Base-by-base conservation (phyloP, 371 early-diverging fungal species). In the Capillidium rhysosporum region DNA sequence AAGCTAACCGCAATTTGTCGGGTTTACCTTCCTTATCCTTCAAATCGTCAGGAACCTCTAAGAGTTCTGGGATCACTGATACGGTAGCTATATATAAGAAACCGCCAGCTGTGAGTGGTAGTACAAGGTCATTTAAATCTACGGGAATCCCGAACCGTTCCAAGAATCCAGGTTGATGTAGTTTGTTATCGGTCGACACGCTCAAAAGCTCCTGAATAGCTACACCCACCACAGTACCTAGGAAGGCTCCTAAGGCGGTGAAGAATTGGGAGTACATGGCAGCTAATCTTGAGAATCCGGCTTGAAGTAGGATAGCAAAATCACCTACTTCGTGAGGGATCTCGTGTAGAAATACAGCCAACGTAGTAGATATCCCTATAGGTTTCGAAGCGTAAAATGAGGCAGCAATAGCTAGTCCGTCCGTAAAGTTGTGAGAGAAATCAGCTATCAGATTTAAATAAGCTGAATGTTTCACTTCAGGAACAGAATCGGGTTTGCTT, bases 281-380 rank as follows among this genome's bases (percentile, higher is more conserved):
- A 43, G 73, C 69, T 49, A 73, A 62, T 46, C 79, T 73, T 38
- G 78, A 73, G 56, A 88, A 86, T 0, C 90, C 90, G 5, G 85
- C 80, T 61, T 84, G 80, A 52, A 87, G 72, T 46, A 91, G 69
- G 56, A 89, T 87, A 20, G 92, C 89, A 72, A 83, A 89, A 61
- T 91, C 92, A 44, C 89, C 84, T 2, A 91, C 80, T 67, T 91
- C 88, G 62, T 91, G 92, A 4, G 92, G 90, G 38, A 91, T 83
- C 65, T 91, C 92, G 61, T 91, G 92, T 66, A 89, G 82, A 48
- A 89, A 85, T n/a, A 89, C 87, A 0, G 92, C 91, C 0, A 89
- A 77, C 3, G 89, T 80, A 1, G 90, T 87, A 0, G 86, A 82
- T 0, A 86, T 74, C 23, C 89, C 92, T 1, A 87, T 76, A 1